Percentiles rank a stretch among this genome's conserved stretches.
phyloP scores from a whole-genome alignment of 306 rosid genomes.

The Gleditsia sinensis region DNA sequence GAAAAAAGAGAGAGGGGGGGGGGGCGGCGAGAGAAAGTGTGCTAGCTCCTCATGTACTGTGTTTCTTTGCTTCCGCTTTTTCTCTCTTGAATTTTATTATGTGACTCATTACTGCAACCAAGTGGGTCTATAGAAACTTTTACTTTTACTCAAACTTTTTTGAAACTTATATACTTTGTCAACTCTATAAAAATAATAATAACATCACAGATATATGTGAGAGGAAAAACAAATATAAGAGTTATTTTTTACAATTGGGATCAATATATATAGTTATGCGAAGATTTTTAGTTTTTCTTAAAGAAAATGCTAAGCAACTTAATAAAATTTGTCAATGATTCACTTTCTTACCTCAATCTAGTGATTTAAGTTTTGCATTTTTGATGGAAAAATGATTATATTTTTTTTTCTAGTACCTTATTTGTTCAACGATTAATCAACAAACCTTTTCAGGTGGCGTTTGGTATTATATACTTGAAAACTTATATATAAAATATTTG shows the following conservation, averaged over 20 bases:
- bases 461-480: no score
- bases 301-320: not conserved
- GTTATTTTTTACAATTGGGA: no score
- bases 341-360: not conserved
- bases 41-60: not conserved
- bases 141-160: slow-evolving; percentile 6
- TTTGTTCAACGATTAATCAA: no score
- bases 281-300: no score
- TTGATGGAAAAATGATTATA: not conserved
- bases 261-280: no score
- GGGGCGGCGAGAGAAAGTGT: not conserved
- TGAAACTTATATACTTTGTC: not conserved
- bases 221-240: not conserved
- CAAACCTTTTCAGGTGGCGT: no score
- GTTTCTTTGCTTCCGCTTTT: slow-evolving; percentile 16
- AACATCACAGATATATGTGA: not conserved
- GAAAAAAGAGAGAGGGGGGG: no score
- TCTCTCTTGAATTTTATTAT: not conserved
- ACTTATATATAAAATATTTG: no score
- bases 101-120: slow-evolving; percentile 5
- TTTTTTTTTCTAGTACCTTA: not conserved
- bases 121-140: slow-evolving; percentile 26
- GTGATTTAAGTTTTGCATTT: not conserved
- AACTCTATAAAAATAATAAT: not conserved
- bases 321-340: not conserved